Evolutionary conservation across 257 asterid species (phyloP).

Genomic region (Echites panduratus): DNA sequence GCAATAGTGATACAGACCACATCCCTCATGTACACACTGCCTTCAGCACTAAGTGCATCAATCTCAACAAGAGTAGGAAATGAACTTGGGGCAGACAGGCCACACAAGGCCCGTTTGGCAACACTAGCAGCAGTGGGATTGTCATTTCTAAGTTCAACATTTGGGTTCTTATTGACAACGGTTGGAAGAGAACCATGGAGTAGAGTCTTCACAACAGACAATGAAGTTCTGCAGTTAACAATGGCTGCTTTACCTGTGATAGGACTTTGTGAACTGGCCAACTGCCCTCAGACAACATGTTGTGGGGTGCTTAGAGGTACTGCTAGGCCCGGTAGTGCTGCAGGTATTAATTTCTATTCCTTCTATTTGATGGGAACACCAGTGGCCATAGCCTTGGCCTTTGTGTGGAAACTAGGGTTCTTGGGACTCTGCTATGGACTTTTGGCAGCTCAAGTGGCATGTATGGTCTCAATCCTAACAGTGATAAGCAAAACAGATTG

Average conservation of each 20-base stretch:
- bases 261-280: slow-evolving; percentile 93
- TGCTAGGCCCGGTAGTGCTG: slow-evolving; percentile 75
- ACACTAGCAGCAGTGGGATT: slow-evolving; percentile 54
- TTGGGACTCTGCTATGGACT: slow-evolving; percentile 89
- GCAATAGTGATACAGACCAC: slow-evolving; percentile 96
- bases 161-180: slow-evolving; percentile 69
- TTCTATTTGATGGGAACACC: slow-evolving; percentile 87
- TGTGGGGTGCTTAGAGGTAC: slow-evolving; percentile 89
- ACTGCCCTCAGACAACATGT: slow-evolving; percentile 90
- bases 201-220: slow-evolving; percentile 59
- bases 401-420: slow-evolving; percentile 61
- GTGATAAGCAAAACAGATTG: slow-evolving; percentile 65
- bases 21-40: slow-evolving; percentile 89
- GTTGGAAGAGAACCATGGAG: slow-evolving; percentile 74
- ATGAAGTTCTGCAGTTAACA: slow-evolving; percentile 61
- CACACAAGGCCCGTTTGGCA: slow-evolving; percentile 67
- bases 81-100: slow-evolving; percentile 89
- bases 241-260: slow-evolving; percentile 64
- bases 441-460: slow-evolving; percentile 79
- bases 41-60: slow-evolving; percentile 83
- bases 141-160: slow-evolving; percentile 53
- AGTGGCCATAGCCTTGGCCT: slow-evolving; percentile 68
- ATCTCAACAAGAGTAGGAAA: slow-evolving; percentile 82
- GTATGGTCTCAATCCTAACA: slow-evolving; percentile 59
- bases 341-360: slow-evolving; percentile 71